Base-by-base conservation (phyloP, 768 basidiomycete species). In the Galerina marginata region DNA sequence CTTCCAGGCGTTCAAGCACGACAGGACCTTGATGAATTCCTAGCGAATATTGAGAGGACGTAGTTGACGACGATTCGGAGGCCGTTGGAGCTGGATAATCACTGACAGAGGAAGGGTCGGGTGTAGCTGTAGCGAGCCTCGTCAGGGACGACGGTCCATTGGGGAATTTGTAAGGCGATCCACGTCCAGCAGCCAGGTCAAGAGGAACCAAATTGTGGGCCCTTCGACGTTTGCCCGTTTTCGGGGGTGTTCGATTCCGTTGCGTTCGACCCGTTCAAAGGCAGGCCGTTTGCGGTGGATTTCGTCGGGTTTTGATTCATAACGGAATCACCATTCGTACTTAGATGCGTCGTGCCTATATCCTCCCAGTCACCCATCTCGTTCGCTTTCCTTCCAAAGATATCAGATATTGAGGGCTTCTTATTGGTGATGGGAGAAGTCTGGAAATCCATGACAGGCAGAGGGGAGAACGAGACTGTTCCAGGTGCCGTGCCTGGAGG, bases 51-150 rank as follows among this genome's bases (percentile, higher is more conserved):
- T 84, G 85, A 12, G 89, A 90, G 2, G 88, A 90, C 9, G 84
- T 82, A n/a, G 85, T 86, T 16, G 90, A 91, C 12, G 85, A 85
- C 4, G 90, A 90, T 64, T 86, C 87, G 9, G 91, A 90, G 9
- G 89, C 89, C 9, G 90, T 87, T 23, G 80, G 83, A 56, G 82
- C 81, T 42, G 88, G 87, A 67, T 87, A 90, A 65, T 88, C 87
- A 56, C 90, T 89, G 50, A 90, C 69, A 14, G 91, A 92, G 54
- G 89, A 86, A 36, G 90, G 91, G 74, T 93, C 91, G 6, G 89
- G 89, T 12, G 92, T 92, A 9, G 86, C 83, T 14, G 92, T 92
- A 9, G 86, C 83, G 33, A 82, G 77, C 55, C 83, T 83, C 60
- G 89, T 88, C 45, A 84, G 82, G 47, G 80, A 76, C 23, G 83